Percentiles rank a stretch among this genome's conserved stretches.
Conservation (phyloP, 768 basidiomycete genomes). For the Lactifluus piperatus region DNA sequence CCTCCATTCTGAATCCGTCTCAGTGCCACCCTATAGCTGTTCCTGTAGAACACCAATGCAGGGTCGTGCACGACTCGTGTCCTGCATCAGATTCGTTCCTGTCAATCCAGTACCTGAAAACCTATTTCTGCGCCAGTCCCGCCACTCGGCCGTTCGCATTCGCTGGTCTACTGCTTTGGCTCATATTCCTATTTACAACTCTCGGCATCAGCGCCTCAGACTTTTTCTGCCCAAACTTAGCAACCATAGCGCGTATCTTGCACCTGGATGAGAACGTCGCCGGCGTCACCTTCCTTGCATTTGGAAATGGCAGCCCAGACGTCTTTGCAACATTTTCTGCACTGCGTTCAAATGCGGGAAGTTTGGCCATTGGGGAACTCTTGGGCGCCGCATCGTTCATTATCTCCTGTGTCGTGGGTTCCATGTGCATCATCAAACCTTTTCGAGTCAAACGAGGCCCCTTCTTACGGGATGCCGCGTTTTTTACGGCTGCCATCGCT, state of each 20-base stretch:
- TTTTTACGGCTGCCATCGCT: conserved; percentile 80
- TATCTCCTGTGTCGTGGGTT: conserved; percentile 90
- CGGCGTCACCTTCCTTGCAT: conserved; percentile 93
- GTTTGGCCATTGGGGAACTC: conserved; percentile 89
- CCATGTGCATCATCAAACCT: conserved; percentile 96
- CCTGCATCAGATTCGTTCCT: conserved; percentile 53
- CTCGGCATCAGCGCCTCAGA: conserved; percentile 93
- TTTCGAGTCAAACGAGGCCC: conserved; percentile 75
- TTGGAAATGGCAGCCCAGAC: conserved; percentile 96
- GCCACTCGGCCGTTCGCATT: conserved; percentile 54
- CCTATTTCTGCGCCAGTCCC: conserved; percentile 60
- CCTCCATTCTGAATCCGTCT: neutral
- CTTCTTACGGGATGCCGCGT: conserved; percentile 90
- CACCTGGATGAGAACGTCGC: conserved; percentile 90
- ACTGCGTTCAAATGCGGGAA: conserved; percentile 76
- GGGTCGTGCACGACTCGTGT: conserved; percentile 52
- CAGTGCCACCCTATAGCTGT: conserved; percentile 63
- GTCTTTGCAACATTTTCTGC: conserved; percentile 95
- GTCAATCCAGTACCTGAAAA: conserved; percentile 55
- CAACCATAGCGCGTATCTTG: conserved; percentile 77
- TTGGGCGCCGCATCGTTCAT: conserved; percentile 95
- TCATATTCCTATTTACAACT: conserved; percentile 89
- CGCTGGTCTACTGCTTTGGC: conserved; percentile 61
- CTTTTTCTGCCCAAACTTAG: conserved; percentile 95
- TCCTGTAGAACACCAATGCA: conserved; percentile 50